Base-by-base conservation (phyloP, 108 stramenopile genomes). In the Parmales sp. region DNA sequence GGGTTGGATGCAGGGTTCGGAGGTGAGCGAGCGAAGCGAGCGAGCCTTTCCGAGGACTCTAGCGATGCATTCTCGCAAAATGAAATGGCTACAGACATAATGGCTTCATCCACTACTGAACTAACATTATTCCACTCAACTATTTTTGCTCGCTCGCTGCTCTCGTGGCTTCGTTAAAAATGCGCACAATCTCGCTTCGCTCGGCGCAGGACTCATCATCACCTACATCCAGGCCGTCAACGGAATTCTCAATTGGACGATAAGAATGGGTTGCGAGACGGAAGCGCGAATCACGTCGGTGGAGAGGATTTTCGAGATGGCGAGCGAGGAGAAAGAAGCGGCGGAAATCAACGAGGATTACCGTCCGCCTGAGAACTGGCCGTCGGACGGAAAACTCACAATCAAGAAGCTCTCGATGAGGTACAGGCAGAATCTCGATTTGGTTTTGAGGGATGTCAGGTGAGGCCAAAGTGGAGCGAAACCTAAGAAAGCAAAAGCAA, bases 201-300 rank as follows among this genome's bases (percentile, higher is more conserved):
- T n/a, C n/a, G n/a, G n/a, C n/a, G 84, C 83, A 6, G 91, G 91
- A 19, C 81, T 93, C 19, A 86, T 90, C 3, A 77, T 95, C 19
- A 78, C 85, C n/a, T 93, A 86, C 78, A 86, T 88, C 18, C 82
- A 91, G 41, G 74, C 78, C 0, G 65, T 92, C 1, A 88, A 87
- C n/a, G 85, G 88, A 13, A 64, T 88, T 49, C 80, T 93, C 73
- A 86, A 95, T 43, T 92, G 86, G 80, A 72, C 82, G 31, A 90
- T 93, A 2, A 48, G 90, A 36, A 72, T 86, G 34, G 86, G 88
- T 66, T 86, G 93, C 23, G 82, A 90, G 65, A 83, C 94, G 0
- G 91, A 91, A 45, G 83, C 85, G 51, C 86, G 90, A 1, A 95
- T 97, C 87, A 94, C 92, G 48, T 72, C 86, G 26, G 80, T 80